These are phyloP conservation scores for Diplosphaera chodatii DNA, from an alignment of 139 green algal species.

Conservation along the genomic window DNA sequence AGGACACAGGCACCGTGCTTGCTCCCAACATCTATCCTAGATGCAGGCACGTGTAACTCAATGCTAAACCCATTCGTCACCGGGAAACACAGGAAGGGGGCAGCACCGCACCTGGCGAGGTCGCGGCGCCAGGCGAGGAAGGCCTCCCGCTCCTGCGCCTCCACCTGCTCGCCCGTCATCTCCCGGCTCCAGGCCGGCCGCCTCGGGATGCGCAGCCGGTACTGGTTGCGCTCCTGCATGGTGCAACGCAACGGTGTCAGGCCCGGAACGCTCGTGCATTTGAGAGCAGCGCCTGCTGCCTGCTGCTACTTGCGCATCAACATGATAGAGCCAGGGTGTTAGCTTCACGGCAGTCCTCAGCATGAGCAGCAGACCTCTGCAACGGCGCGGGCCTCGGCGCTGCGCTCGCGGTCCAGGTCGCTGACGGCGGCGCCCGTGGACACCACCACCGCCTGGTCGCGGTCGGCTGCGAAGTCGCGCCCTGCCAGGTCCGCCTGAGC, in stretches of 20 bases:
- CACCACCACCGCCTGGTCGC: slow-evolving; percentile 55
- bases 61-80: too few species aligned
- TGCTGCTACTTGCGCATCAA: too few species aligned
- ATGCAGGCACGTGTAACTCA: too few species aligned
- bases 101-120: slow-evolving; percentile 45
- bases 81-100: too few species aligned
- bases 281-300: too few species aligned
- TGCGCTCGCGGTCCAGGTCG: slow-evolving; percentile 27
- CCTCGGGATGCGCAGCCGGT: slow-evolving; percentile 60
- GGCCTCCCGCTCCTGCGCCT: slow-evolving; percentile 56
- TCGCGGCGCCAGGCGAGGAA: slow-evolving; percentile 90
- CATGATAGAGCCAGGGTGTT: too few species aligned
- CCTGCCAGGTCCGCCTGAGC: slow-evolving; percentile 76
- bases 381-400: slow-evolving; percentile 23
- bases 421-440: slow-evolving; percentile 28
- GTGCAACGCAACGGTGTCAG: too few species aligned
- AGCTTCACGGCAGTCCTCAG: too few species aligned
- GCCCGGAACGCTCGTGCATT: too few species aligned
- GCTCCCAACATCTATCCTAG: too few species aligned
- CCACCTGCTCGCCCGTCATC: slow-evolving; percentile 75
- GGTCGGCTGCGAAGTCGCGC: slow-evolving; percentile 84
- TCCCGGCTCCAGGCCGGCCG: slow-evolving; percentile 70
- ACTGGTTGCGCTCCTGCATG: slow-evolving; percentile 24
- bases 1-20: too few species aligned
- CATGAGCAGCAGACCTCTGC: too few species aligned